Base-by-base conservation (phyloP, 2,329 filamentous ascomycete species). In the Cladobotryum mycophilum region DNA sequence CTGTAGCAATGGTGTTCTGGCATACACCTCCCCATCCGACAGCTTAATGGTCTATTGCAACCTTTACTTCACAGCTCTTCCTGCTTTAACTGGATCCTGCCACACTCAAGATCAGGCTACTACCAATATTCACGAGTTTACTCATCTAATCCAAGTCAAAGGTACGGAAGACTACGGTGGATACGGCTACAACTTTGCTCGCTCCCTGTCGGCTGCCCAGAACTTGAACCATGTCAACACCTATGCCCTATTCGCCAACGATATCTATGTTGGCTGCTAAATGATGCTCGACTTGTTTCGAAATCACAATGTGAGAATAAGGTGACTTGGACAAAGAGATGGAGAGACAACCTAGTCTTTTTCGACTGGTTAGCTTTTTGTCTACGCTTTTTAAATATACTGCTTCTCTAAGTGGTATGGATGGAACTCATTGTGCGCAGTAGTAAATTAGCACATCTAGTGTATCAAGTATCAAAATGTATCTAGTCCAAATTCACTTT, bases 191-290 rank as follows among this genome's bases (percentile, higher is more conserved):
- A 70, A 67, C 40, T 81, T 79, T 44, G 76, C 81, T 53, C 57
- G 64, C 13, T 60, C 66, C 5, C 63, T 86, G 55, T 70, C 66
- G 5, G 70, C 71, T 0, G 58, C 64, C 4, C 65, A 78, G 60
- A 81, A 82, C 45, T 60, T 86, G 8, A 70, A 75, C 58, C 84
- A 87, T 55, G 84, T 84, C n/a, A 84, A 87, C 61, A 78, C 76
- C 0, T 85, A 72, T 47, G 60, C 66, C 5, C 57, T 72, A 14
- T 72, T 68, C 45, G 64, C 67, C 35, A 65, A 70, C 48, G 66
- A 70, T 52, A 66, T 70, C 55, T 61, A 64, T 47, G 62, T 65
- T 41, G 65, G 66, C 54, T 75, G 72, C 58, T 75, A 67, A 51
- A 12, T 30, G 25, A 11, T 30, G 6, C 25, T 30, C 25, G 6